Conservation (phyloP, 805 yeast species). For the Groenewaldozyma tartarivorans region DNA sequence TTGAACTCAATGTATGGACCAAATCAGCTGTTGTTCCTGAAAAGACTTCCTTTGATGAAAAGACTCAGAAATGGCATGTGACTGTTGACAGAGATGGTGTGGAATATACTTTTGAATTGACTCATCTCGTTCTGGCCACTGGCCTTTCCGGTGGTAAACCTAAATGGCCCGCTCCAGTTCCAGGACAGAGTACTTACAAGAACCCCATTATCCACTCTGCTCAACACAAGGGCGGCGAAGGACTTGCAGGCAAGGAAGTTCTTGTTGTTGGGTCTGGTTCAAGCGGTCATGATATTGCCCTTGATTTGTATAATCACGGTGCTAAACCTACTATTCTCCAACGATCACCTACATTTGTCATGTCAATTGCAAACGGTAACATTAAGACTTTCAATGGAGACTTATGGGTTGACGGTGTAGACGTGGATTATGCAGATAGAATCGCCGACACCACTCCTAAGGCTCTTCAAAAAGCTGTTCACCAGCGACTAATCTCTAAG, state of each 20-base stretch:
- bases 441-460: constrained; percentile 30
- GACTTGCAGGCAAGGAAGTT: constrained; percentile 33
- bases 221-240: constrained; percentile 33
- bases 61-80: constrained; percentile 28
- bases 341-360: constrained; percentile 37
- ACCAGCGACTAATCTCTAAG: constrained; percentile 29
- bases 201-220: constrained; percentile 36
- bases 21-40: constrained; percentile 23
- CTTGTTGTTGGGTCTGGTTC: constrained; percentile 39
- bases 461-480: constrained; percentile 26
- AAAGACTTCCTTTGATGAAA: constrained; percentile 16
- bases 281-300: constrained; percentile 39
- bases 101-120: constrained; percentile 12
- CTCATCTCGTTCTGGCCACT: constrained; percentile 35
- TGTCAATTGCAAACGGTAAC: constrained; percentile 30
- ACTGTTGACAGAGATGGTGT: constrained; percentile 21
- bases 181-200: constrained; percentile 30
- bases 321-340: constrained; percentile 36
- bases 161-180: constrained; percentile 31
- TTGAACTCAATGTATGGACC: constrained; percentile 35
- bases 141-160: constrained; percentile 40
- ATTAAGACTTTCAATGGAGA: constrained; percentile 25
- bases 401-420: constrained; percentile 30
- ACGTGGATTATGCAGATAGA: constrained; percentile 32
- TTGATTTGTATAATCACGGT: constrained; percentile 38